Evolutionary conservation across 305 asterid genomes (phyloP).

Genomic region (Plantago lanceolata): DNA sequence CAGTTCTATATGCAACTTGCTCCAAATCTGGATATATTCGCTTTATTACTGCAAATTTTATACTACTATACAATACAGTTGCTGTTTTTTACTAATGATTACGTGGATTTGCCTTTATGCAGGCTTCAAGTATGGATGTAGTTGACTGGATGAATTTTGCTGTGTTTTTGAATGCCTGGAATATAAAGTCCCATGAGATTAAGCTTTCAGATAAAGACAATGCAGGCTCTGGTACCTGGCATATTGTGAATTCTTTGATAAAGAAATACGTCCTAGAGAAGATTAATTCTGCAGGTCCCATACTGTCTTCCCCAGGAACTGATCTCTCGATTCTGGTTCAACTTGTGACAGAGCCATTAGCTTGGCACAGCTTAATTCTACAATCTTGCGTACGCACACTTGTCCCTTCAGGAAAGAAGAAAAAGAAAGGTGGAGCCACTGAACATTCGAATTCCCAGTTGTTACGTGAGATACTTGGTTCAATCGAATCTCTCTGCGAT

Average conservation of each 20-base stretch:
- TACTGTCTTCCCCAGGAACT: constrained; percentile 65
- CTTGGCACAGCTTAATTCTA: constrained; percentile 82
- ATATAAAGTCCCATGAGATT: constrained; percentile 55
- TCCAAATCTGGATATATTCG: too few relatives aligned
- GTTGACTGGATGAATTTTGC: constrained; percentile 82
- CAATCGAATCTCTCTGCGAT: constrained; percentile 58
- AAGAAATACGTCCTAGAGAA: constrained; percentile 53
- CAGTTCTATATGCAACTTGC: too few relatives aligned
- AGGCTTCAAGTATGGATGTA: constrained; percentile 50
- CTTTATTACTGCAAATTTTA: too few relatives aligned
- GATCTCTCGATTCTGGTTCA: constrained; percentile 64
- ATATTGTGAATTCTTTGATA: constrained; percentile 55
- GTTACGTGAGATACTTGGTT: constrained; percentile 43
- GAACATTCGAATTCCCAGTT: constrained; percentile 50
- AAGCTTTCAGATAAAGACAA: constrained; percentile 29
- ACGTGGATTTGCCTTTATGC: constrained; percentile 25
- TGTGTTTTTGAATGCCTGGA: constrained; percentile 89
- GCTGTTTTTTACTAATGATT: constrained; percentile 8
- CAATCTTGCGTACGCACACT: constrained; percentile 63
- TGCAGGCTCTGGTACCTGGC: constrained; percentile 51
- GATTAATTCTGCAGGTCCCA: constrained; percentile 48
- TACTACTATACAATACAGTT: background rate
- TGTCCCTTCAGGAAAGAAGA: constrained; percentile 80
- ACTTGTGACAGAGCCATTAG: constrained; percentile 75
- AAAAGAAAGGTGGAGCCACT: constrained; percentile 72